Base-by-base conservation (phyloP, 1,139 yeast species). In the Suhomyces maxii region DNA sequence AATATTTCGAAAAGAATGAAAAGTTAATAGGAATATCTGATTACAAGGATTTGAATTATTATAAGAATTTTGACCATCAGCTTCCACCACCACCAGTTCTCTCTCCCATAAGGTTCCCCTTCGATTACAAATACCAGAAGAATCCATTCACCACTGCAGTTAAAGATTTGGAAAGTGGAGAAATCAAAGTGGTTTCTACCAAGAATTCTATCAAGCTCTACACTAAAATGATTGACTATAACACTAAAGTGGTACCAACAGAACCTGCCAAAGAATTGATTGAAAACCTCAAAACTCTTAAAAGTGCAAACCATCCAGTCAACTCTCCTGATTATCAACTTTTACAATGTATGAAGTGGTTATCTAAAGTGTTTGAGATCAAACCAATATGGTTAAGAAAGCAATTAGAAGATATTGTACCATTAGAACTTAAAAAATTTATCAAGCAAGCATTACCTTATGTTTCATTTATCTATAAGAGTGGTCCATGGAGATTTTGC, bases 401-500 rank as follows among this genome's bases (percentile, higher is more conserved):
- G 50, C 96, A 88, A 50, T 61, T 93, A 36, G 82, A 80, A 48
- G 77, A 79, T 50, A 67, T 87, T 37, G 72, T 82, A 2, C 86
- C 89, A 0, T 62, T 66, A 3, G 74, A 76, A 10, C 67, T 80
- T 40, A 70, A 76, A 51, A 68, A 77, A 49, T 76, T 78, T 14
- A 65, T 91, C 36, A 84, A 87, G 54, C 83, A 78, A 52, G 95
- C 97, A 0, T 67, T 95, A 42, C 96, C 98, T 0, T 84, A 87
- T 59, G 86, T 90, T 0, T 77, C 96, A 0, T 93, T 82, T 61
- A 77, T 88, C 36, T 87, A 84, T 63, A 82, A 86, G 32, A 86
- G 86, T 59, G 99, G 99, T 0, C 99, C 99, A 0, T 93, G 97
- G 96, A 77, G 98, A 58, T 89, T 89, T 52, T 81, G 95, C n/a